A percentile compares a stretch with the other conserved stretches of the same genome.
Evolutionary conservation across 768 basidiomycete genomes (phyloP).

Genomic region (Mycena belliarum): DNA sequence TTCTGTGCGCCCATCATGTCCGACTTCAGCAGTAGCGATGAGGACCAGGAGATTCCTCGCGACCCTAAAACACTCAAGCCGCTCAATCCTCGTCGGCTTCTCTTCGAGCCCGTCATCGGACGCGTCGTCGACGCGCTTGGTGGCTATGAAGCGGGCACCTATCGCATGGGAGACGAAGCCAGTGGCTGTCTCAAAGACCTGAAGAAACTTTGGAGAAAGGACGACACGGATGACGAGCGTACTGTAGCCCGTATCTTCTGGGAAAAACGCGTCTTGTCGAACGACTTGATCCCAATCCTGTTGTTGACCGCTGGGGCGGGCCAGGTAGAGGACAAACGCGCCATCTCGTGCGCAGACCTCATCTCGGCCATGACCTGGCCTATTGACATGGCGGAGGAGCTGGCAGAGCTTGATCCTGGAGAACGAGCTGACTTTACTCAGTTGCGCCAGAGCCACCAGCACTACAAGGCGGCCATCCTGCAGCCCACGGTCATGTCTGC

Average conservation of each 20-base stretch:
- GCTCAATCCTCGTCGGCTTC: conserved; percentile 36
- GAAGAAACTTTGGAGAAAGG: conserved; percentile 94
- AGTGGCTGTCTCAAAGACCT: conserved; percentile 87
- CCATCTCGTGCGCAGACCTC: conserved; percentile 82
- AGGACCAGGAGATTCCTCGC: conserved; percentile 12
- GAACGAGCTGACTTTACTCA: conserved; percentile 88
- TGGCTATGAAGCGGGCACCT: conserved; percentile 64
- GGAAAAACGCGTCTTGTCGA: conserved; percentile 81
- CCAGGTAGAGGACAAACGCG: conserved; percentile 77
- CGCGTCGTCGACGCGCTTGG: conserved; percentile 82
- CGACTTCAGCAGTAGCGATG: conserved; percentile 15
- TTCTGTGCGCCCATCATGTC: conserved; percentile 9
- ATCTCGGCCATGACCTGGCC: conserved; percentile 99
- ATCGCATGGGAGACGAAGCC: conserved; percentile 82
- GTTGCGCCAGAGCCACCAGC: conserved; percentile 74
- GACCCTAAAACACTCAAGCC: conserved; percentile 11
- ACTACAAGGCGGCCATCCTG: conserved; percentile 85
- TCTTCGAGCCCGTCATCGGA: conserved; percentile 68
- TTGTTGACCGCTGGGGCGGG: conserved; percentile 79
- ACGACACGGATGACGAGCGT: conserved; percentile 95
- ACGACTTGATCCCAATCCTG: conserved; percentile 87
- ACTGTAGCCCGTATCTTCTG: conserved; percentile 93
- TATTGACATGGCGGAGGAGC: conserved; percentile 91
- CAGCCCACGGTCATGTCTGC: conserved; percentile 69
- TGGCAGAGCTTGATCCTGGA: conserved; percentile 85